Evolutionary conservation across 2,329 filamentous ascomycete species (phyloP).

Genomic region (Apiospora aurea): DNA sequence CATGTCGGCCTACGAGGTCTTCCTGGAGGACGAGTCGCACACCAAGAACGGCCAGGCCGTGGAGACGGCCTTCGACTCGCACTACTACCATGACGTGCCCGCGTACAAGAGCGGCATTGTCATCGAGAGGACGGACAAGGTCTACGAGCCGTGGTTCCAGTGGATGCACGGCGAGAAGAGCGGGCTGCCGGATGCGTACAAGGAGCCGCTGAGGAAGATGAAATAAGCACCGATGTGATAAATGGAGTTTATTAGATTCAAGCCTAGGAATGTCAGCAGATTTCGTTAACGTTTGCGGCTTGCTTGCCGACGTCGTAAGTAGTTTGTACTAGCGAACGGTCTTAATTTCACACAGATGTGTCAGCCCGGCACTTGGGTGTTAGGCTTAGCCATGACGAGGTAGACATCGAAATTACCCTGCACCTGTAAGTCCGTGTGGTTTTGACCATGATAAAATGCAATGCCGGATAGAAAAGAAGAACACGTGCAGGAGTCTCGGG

Average conservation of each 20-base stretch:
- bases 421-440: background rate
- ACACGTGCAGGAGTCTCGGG: too few species aligned
- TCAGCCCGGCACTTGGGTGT: background rate
- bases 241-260: too few species aligned
- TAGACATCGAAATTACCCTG: background rate
- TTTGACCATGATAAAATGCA: background rate
- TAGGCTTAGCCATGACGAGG: too few species aligned
- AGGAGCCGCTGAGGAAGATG: background rate
- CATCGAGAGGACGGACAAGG: constrained; percentile 29
- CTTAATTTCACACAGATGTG: too few species aligned
- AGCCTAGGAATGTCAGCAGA: background rate
- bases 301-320: background rate
- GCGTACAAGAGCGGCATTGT: constrained; percentile 32
- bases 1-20: constrained; percentile 30
- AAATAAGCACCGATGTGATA: background rate
- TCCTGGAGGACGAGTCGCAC: constrained; percentile 30
- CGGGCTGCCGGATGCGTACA: constrained; percentile 24
- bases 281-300: background rate
- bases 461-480: too few species aligned
- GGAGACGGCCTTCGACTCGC: constrained; percentile 31
- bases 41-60: constrained; percentile 30
- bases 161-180: constrained; percentile 33
- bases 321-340: too few species aligned
- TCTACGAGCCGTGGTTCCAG: constrained; percentile 36
- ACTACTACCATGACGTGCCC: constrained; percentile 26